Conservation (phyloP, 331 rosid species). For the Malus hybrid region DNA sequence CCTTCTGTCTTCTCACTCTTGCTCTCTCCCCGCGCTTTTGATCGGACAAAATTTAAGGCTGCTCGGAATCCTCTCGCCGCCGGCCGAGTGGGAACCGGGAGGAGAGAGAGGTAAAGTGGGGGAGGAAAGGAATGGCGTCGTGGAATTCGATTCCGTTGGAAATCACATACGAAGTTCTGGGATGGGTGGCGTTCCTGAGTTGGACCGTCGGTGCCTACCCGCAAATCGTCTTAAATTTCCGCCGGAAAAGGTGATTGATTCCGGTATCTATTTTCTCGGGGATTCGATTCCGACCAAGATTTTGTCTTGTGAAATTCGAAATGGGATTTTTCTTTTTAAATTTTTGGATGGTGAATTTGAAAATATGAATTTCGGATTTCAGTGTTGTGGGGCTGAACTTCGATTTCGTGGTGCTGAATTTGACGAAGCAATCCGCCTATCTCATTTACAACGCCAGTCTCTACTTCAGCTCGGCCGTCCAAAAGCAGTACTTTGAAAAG, state of each 20-base stretch:
- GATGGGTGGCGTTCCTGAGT: conserved; percentile 62
- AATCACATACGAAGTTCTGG: conserved; percentile 47
- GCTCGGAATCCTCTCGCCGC: not conserved
- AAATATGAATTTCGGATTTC: not conserved
- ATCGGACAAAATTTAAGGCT: not conserved
- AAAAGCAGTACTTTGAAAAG: conserved; percentile 55
- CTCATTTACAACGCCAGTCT: conserved; percentile 71
- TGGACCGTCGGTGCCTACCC: conserved; percentile 48
- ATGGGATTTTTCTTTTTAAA: not conserved
- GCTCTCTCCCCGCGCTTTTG: not conserved
- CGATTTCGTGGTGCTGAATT: conserved; percentile 56
- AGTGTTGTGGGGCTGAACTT: conserved; percentile 81
- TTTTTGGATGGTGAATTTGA: not conserved
- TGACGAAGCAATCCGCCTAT: conserved; percentile 55
- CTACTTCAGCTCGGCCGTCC: conserved; percentile 62
- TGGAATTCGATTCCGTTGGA: conserved; percentile 71
- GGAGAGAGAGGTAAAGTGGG: not conserved
- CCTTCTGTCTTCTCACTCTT: not conserved
- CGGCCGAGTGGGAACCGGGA: not conserved
- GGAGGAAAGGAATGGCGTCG: conserved; percentile 38
- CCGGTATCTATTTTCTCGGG: not conserved
- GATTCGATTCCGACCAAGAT: not conserved
- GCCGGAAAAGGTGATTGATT: conserved; percentile 16
- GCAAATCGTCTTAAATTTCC: not conserved
- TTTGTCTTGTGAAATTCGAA: not conserved